Percentiles rank a stretch among this genome's conserved stretches.
Conservation (phyloP, 306 rosid species). For the Ceratonia siliqua region DNA sequence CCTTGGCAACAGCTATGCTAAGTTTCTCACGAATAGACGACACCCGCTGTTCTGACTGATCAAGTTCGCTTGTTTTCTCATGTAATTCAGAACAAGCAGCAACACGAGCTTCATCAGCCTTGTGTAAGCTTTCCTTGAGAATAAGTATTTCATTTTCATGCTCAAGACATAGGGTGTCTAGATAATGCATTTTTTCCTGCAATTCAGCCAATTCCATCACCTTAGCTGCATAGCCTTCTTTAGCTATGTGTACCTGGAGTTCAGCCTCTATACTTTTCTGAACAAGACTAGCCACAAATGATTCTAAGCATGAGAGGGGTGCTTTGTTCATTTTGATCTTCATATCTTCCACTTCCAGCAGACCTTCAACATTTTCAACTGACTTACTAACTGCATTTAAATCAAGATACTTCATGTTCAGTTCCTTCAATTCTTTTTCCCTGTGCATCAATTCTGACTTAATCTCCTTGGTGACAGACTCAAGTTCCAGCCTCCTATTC, state of each 20-base stretch:
- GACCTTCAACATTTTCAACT: constrained; percentile 58
- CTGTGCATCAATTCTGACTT: constrained; percentile 60
- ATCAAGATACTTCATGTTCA: constrained; percentile 59
- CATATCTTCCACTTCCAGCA: constrained; percentile 51
- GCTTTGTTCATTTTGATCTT: constrained; percentile 40
- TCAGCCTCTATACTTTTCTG: constrained; percentile 66
- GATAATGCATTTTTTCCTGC: constrained; percentile 55
- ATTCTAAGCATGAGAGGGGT: constrained; percentile 59
- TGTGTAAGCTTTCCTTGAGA: constrained; percentile 76
- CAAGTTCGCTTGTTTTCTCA: constrained; percentile 68
- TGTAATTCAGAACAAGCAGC: constrained; percentile 56
- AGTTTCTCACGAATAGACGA: constrained; percentile 88
- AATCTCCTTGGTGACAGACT: constrained; percentile 54
- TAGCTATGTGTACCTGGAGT: constrained; percentile 51
- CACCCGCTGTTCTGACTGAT: constrained; percentile 82
- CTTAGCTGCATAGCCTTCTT: constrained; percentile 53
- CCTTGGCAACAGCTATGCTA: constrained; percentile 94
- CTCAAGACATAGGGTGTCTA: constrained; percentile 55
- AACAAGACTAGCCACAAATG: constrained; percentile 64
- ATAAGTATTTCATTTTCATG: constrained; percentile 68
- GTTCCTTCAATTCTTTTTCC: constrained; percentile 63
- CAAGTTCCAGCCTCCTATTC: constrained; percentile 59
- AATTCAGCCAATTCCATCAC: constrained; percentile 55
- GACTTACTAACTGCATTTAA: constrained; percentile 56
- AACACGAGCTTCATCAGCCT: constrained; percentile 65